These are phyloP conservation scores for Mycena filopes DNA, from an alignment of 768 basidiomycete species.

Conservation along the genomic window DNA sequence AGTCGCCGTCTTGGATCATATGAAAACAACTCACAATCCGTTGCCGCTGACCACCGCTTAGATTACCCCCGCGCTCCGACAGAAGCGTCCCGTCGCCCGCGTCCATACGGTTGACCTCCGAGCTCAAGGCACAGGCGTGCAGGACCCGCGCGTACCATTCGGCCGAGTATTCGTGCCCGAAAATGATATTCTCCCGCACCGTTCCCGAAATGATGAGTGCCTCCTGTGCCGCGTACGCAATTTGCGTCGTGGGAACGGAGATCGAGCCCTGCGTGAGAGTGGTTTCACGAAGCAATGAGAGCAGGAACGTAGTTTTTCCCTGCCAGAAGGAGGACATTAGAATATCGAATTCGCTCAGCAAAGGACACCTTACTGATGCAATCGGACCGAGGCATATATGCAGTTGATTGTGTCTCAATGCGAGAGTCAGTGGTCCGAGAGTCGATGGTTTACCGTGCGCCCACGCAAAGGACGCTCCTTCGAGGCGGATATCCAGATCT, in stretches of 20 bases:
- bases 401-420: neutral
- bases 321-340: neutral
- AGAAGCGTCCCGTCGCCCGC: neutral
- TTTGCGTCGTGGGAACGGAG: neutral
- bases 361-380: slow-evolving; percentile 10
- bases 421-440: slow-evolving; percentile 8
- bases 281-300: slow-evolving; percentile 3
- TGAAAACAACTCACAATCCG: slow-evolving; percentile 6
- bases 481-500: neutral
- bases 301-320: slow-evolving; percentile 9
- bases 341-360: neutral
- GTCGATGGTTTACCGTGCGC: slow-evolving; percentile 12
- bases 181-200: slow-evolving; percentile 3
- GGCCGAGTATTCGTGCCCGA: slow-evolving; percentile 8
- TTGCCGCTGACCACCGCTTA: slow-evolving; percentile 11
- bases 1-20: too few relatives aligned
- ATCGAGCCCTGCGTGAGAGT: neutral
- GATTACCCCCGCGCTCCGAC: slow-evolving; percentile 1
- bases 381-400: slow-evolving; percentile 15
- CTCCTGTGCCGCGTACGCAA: slow-evolving; percentile 11
- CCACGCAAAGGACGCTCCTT: slow-evolving; percentile 18
- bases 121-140: slow-evolving; percentile 4
- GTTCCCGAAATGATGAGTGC: slow-evolving; percentile 4
- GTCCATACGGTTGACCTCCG: neutral
- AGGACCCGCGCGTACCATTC: neutral